phyloP scores from a whole-genome alignment of 306 rosid species.

The Rosa persica region DNA sequence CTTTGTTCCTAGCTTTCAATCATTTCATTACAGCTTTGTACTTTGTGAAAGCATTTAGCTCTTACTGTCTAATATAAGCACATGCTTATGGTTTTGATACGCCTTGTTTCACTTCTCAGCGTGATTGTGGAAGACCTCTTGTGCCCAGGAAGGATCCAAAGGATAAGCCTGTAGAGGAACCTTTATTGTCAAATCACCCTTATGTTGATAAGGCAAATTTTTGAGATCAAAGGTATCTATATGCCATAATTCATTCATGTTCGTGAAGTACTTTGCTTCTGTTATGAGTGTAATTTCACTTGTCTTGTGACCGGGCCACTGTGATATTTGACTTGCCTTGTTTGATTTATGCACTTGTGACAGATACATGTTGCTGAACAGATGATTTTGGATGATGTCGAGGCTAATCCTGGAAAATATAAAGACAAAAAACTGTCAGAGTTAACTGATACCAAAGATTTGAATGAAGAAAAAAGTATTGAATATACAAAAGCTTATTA shows the following conservation, averaged over 20 bases:
- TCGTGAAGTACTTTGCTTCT: neutral
- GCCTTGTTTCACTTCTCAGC: slow-evolving; percentile 50
- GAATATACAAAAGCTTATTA: slow-evolving; percentile 60
- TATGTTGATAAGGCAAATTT: slow-evolving; percentile 75
- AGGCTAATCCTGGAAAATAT: slow-evolving; percentile 73
- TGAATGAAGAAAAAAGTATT: slow-evolving; percentile 70
- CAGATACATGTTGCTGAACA: slow-evolving; percentile 90
- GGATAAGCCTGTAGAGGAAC: slow-evolving; percentile 81
- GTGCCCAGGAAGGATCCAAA: slow-evolving; percentile 80
- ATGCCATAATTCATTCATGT: neutral
- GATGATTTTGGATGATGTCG: slow-evolving; percentile 77
- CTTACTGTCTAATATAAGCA: slow-evolving; percentile 1
- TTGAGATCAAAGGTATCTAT: slow-evolving; percentile 3
- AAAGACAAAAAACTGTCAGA: slow-evolving; percentile 67
- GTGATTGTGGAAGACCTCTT: slow-evolving; percentile 86
- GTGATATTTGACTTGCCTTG: slow-evolving; percentile 16
- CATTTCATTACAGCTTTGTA: slow-evolving; percentile 14
- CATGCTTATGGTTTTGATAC: slow-evolving; percentile 23
- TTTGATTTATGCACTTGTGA: slow-evolving; percentile 61
- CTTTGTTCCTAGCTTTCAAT: neutral
- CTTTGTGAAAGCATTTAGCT: neutral
- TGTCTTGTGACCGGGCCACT: neutral
- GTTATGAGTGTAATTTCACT: neutral
- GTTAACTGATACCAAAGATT: slow-evolving; percentile 62
- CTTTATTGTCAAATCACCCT: slow-evolving; percentile 83